Evolutionary conservation across 2,329 filamentous ascomycete species (phyloP).

Genomic region (Sclerotinia trifoliorum): DNA sequence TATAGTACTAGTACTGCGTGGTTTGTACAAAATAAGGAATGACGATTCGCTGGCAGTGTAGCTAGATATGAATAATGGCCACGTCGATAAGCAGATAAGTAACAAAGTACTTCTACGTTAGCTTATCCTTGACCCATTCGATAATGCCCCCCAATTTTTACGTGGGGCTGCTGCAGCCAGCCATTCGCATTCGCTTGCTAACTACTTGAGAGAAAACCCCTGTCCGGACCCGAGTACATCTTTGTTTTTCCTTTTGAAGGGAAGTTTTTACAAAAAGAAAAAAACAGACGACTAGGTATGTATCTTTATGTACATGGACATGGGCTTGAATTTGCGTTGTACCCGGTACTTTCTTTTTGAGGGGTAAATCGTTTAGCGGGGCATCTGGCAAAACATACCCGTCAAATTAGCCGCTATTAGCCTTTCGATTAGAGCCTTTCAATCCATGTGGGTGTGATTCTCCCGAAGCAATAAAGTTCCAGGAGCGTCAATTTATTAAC

Average conservation of each 20-base stretch:
- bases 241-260: conserved; percentile 12
- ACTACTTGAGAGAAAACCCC: background rate
- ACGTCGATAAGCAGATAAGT: conserved; percentile 20
- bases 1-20: background rate
- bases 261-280: background rate
- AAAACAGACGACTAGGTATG: background rate
- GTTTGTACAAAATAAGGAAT: background rate
- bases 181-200: background rate
- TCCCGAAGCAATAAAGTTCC: background rate
- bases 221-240: conserved; percentile 16
- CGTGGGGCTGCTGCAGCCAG: conserved; percentile 7
- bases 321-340: background rate
- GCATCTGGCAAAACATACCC: conserved; percentile 5
- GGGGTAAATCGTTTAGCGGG: conserved; percentile 8
- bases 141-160: conserved; percentile 1
- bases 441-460: conserved; percentile 5
- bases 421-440: background rate
- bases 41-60: background rate
- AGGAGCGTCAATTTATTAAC: background rate
- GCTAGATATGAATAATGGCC: conserved; percentile 4
- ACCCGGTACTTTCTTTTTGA: background rate
- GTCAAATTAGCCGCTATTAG: conserved; percentile 12
- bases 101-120: background rate
- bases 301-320: background rate
- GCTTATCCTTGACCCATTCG: conserved; percentile 2